Conservation (phyloP, 2,329 filamentous ascomycete species). For the Trichophyton equinum region DNA sequence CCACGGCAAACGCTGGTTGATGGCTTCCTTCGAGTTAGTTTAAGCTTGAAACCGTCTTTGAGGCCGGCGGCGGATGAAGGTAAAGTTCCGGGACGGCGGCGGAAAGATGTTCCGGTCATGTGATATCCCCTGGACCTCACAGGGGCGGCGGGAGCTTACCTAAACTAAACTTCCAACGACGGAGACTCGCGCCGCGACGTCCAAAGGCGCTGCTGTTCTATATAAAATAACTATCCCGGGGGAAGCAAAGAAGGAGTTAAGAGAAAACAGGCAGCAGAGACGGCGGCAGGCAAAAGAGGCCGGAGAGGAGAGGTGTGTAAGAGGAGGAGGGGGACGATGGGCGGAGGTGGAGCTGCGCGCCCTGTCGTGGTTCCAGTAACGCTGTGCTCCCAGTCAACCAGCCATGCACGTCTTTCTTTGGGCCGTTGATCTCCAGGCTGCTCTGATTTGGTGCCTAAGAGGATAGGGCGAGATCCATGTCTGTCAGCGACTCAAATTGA, state of each 20-base stretch:
- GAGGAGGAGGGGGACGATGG: background rate
- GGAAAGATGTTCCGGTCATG: background rate
- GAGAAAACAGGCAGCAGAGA: background rate
- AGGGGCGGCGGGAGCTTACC: background rate
- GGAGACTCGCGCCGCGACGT: no score
- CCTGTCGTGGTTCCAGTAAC: conserved; percentile 2
- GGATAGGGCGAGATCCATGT: background rate
- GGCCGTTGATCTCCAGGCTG: background rate
- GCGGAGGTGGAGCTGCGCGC: background rate
- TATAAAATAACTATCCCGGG: background rate
- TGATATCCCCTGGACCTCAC: background rate
- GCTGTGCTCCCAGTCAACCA: background rate
- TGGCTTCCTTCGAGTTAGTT: background rate
- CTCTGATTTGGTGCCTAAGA: conserved; percentile 2
- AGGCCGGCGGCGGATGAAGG: background rate
- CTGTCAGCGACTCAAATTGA: background rate
- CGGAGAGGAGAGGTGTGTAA: background rate
- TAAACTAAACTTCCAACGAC: background rate
- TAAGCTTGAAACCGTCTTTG: background rate
- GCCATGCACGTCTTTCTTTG: background rate
- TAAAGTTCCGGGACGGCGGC: background rate
- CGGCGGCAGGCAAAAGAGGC: background rate
- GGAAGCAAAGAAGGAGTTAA: background rate
- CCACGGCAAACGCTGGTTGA: background rate
- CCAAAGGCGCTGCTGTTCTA: background rate